phyloP scores from a whole-genome alignment of 73 alveolate genomes.

The Blepharisma japonicum region DNA sequence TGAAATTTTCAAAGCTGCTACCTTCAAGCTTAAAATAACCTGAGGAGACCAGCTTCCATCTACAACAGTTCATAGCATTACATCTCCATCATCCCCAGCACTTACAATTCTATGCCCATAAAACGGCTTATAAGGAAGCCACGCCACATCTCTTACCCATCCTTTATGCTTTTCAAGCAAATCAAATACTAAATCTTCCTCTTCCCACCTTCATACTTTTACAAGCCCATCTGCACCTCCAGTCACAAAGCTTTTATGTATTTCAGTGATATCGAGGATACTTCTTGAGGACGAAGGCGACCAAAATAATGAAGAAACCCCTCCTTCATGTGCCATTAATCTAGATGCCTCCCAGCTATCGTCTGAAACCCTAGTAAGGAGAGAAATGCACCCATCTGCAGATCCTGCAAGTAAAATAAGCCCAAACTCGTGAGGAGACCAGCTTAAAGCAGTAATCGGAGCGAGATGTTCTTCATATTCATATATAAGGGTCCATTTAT shows the following conservation, averaged over 20 bases:
- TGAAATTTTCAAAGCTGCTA: neutral
- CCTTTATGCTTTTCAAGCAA: constrained; percentile 32
- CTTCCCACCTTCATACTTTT: constrained; percentile 85
- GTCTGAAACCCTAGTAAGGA: constrained; percentile 48
- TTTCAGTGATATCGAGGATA: constrained; percentile 27
- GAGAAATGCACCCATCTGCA: constrained; percentile 63
- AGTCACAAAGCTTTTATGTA: constrained; percentile 61
- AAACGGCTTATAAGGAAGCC: constrained; percentile 44
- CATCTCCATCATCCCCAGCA: neutral
- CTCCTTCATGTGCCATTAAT: constrained; percentile 46
- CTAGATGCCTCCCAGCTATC: constrained; percentile 38
- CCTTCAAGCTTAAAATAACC: neutral
- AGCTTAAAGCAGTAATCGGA: constrained; percentile 53
- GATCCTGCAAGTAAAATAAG: constrained; percentile 65
- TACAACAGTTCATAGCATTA: neutral
- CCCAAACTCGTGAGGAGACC: constrained; percentile 82
- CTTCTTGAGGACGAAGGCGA: constrained; percentile 45
- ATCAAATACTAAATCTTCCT: neutral
- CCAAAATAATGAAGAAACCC: constrained; percentile 41
- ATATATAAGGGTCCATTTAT: constrained; percentile 23
- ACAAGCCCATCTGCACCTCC: constrained; percentile 87
- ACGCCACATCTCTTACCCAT: constrained; percentile 60
- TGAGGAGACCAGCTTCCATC: neutral
- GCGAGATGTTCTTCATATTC: constrained; percentile 29
- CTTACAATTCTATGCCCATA: neutral